Conservation (phyloP, 805 yeast species). For the Candida maesae region DNA sequence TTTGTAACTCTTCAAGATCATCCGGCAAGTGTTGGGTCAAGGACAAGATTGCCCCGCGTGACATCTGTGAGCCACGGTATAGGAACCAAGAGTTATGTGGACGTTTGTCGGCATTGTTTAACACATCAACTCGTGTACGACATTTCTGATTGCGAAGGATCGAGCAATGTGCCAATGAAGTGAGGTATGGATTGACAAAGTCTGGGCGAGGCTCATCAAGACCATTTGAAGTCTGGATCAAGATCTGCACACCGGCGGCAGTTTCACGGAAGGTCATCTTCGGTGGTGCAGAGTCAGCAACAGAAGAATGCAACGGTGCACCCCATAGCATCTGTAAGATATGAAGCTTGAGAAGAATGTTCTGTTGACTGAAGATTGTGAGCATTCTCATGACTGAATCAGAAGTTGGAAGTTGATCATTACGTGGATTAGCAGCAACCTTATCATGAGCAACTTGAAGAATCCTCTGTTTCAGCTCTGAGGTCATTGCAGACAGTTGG, state of each 20-base stretch:
- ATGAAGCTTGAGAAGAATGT: background rate
- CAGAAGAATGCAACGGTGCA: background rate
- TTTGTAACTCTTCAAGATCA: background rate
- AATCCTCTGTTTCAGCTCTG: background rate
- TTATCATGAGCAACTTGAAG: constrained; percentile 1
- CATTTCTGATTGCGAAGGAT: constrained; percentile 7
- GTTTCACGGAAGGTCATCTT: constrained; percentile 6
- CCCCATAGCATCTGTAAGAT: constrained; percentile 2
- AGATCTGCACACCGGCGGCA: background rate
- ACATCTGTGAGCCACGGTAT: constrained; percentile 10
- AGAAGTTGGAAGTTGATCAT: constrained; percentile 2
- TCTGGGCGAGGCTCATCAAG: background rate
- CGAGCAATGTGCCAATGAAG: constrained; percentile 1
- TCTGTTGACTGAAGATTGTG: background rate
- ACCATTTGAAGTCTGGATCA: constrained; percentile 8
- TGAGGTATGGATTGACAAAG: background rate
- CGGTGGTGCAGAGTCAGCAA: background rate
- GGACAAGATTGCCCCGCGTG: constrained; percentile 2
- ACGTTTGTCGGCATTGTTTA: constrained; percentile 3
- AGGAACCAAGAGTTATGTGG: constrained; percentile 10
- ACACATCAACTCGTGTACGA: background rate
- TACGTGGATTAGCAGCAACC: background rate
- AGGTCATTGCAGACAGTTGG: background rate
- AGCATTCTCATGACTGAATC: background rate
- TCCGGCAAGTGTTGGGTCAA: constrained; percentile 4